These are phyloP conservation scores for Penicillium coprophilum DNA, from an alignment of 495 filamentous ascomycete genomes.

Conservation along the genomic window DNA sequence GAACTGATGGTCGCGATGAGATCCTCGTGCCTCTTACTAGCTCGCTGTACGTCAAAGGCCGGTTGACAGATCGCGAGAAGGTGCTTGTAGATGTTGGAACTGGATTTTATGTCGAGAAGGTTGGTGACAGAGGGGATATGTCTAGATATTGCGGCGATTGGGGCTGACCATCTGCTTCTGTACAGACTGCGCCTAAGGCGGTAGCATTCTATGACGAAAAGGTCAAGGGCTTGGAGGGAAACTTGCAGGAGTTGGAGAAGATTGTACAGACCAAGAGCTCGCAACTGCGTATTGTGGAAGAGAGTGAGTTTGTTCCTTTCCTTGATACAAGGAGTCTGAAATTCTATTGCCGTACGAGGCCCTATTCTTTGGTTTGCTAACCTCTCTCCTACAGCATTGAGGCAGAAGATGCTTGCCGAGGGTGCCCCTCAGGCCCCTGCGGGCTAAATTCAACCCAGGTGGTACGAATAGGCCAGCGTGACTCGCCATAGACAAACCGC, in stretches of 20 bases:
- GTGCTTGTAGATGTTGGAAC: constrained; percentile 96
- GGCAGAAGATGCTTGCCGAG: constrained; percentile 49
- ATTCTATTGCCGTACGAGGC: neutral
- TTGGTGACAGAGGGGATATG: constrained; percentile 22
- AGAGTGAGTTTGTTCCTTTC: constrained; percentile 56
- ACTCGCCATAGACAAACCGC: neutral
- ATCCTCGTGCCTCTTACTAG: constrained; percentile 90
- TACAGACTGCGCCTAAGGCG: constrained; percentile 68
- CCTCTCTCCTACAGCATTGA: constrained; percentile 34
- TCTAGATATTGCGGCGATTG: neutral
- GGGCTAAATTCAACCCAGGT: constrained; percentile 20
- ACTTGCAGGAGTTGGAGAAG: constrained; percentile 80
- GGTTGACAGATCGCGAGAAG: constrained; percentile 69
- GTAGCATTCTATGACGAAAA: constrained; percentile 82
- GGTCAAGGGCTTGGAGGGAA: constrained; percentile 73
- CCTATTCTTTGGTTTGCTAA: constrained; percentile 15
- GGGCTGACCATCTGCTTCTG: neutral
- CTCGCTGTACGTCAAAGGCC: constrained; percentile 89
- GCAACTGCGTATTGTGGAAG: constrained; percentile 83
- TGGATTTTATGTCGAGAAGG: constrained; percentile 96
- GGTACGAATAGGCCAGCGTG: neutral
- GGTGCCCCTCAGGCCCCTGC: constrained; percentile 31
- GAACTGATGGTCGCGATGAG: constrained; percentile 42
- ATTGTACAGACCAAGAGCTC: constrained; percentile 82
- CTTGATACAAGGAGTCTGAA: too few species aligned